These are phyloP conservation scores for Vanilla planifolia DNA, from an alignment of 106 monocot genomes.

Conservation along the genomic window DNA sequence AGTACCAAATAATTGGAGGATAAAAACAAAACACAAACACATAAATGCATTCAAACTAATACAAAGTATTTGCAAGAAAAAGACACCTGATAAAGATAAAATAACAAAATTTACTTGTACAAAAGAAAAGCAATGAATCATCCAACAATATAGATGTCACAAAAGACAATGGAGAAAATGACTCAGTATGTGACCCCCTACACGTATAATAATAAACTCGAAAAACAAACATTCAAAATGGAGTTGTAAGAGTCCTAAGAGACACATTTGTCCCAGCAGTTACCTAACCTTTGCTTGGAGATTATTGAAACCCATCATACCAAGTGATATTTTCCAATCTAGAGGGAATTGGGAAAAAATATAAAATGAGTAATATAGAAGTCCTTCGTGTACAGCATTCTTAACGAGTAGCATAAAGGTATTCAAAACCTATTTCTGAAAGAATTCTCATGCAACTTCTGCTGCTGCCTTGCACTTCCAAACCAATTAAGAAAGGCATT, in stretches of 20 bases:
- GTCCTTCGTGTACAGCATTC: background rate
- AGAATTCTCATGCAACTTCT: background rate
- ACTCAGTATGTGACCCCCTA: no score
- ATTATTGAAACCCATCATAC: constrained; percentile 1
- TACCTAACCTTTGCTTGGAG: background rate
- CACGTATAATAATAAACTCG: no score
- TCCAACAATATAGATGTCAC: no score
- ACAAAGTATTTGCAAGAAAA: background rate
- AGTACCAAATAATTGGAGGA: no score
- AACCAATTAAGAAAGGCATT: background rate
- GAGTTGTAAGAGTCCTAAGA: no score
- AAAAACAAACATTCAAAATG: no score
- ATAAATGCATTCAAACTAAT: background rate
- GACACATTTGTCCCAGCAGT: no score
- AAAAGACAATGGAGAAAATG: no score
- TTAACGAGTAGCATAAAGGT: background rate
- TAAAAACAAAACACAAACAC: background rate
- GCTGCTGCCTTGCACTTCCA: background rate
- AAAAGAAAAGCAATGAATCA: no score
- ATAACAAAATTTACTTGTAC: no score
- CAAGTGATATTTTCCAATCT: no score
- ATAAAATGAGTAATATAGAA: background rate
- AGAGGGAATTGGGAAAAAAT: background rate
- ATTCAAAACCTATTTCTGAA: background rate
- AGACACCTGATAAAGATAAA: background rate